Evolutionary conservation across 169 alveolate genomes (phyloP).

Genomic region (Plasmodium inui): DNA sequence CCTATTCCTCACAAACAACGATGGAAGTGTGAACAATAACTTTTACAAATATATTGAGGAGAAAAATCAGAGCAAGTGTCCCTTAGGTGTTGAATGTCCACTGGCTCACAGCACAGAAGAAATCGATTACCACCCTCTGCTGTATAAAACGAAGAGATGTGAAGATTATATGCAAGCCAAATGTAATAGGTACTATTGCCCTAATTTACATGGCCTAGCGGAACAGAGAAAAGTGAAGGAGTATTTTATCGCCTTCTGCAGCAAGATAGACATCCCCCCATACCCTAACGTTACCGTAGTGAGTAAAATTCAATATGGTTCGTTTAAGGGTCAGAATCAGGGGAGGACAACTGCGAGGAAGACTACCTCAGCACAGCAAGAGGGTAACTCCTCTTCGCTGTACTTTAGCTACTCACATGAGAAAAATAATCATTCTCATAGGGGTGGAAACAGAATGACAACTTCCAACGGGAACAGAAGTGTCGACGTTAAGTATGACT

Average conservation of each 20-base stretch:
- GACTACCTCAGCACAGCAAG: neutral
- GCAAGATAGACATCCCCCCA: constrained; percentile 81
- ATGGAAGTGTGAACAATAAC: constrained; percentile 73
- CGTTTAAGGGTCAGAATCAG: constrained; percentile 64
- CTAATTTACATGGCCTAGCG: constrained; percentile 88
- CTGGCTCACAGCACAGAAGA: constrained; percentile 89
- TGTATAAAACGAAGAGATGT: constrained; percentile 86
- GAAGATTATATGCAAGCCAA: constrained; percentile 83
- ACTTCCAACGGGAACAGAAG: neutral
- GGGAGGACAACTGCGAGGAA: neutral
- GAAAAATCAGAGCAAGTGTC: constrained; percentile 76
- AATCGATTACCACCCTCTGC: constrained; percentile 88
- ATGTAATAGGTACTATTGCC: constrained; percentile 89
- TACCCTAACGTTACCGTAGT: constrained; percentile 86
- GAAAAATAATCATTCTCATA: neutral
- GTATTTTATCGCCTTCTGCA: constrained; percentile 83
- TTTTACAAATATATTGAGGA: constrained; percentile 68
- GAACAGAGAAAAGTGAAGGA: constrained; percentile 85
- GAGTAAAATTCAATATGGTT: constrained; percentile 78
- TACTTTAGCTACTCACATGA: neutral
- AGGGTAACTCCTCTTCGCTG: neutral
- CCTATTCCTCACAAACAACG: constrained; percentile 21
- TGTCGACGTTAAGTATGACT: constrained; percentile 6
- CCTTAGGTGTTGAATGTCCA: constrained; percentile 89
- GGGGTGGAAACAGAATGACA: neutral